A percentile compares a stretch with the other conserved stretches of the same genome.
These are phyloP conservation scores for Diaporthe caulivora DNA, from an alignment of 2,329 filamentous ascomycete genomes.

Conservation along the genomic window DNA sequence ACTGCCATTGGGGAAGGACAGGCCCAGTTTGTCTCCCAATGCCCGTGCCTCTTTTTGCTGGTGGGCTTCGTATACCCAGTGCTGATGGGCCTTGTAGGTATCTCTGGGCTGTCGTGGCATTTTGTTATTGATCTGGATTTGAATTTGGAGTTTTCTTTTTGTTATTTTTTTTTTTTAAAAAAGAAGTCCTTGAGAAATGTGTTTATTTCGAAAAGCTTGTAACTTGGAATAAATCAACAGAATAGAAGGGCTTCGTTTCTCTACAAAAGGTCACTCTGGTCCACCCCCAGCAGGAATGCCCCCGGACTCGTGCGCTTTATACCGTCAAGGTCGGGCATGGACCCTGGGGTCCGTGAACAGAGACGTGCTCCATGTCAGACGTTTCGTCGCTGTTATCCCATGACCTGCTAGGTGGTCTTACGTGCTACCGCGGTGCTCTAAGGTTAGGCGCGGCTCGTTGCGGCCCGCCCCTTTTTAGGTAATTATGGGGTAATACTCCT, in stretches of 20 bases:
- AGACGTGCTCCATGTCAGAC: slow-evolving; percentile 23
- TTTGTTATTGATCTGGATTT: neutral
- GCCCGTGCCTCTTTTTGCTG: slow-evolving; percentile 5
- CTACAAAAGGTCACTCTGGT: neutral
- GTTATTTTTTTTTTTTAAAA: neutral
- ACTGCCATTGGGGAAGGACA: slow-evolving; percentile 24
- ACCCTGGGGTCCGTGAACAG: slow-evolving; percentile 14
- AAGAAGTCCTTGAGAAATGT: neutral
- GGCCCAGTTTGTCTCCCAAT: slow-evolving; percentile 13
- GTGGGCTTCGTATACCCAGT: slow-evolving; percentile 26
- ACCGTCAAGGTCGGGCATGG: neutral
- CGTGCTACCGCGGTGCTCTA: neutral
- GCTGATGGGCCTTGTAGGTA: slow-evolving; percentile 27
- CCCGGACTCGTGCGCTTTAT: neutral
- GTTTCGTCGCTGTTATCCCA: slow-evolving; percentile 22
- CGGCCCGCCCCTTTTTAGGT: slow-evolving; percentile 31
- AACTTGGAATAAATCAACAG: too few relatives aligned
- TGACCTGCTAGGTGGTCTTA: slow-evolving; percentile 20
- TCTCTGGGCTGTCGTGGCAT: slow-evolving; percentile 15
- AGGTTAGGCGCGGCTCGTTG: slow-evolving; percentile 25
- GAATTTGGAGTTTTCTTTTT: neutral
- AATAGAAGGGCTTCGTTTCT: neutral
- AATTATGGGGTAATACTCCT: slow-evolving; percentile 32
- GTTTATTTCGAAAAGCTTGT: neutral
- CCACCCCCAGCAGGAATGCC: neutral